Base-by-base conservation (phyloP, 129 eudicot species). In the Escallonia rubra region DNA sequence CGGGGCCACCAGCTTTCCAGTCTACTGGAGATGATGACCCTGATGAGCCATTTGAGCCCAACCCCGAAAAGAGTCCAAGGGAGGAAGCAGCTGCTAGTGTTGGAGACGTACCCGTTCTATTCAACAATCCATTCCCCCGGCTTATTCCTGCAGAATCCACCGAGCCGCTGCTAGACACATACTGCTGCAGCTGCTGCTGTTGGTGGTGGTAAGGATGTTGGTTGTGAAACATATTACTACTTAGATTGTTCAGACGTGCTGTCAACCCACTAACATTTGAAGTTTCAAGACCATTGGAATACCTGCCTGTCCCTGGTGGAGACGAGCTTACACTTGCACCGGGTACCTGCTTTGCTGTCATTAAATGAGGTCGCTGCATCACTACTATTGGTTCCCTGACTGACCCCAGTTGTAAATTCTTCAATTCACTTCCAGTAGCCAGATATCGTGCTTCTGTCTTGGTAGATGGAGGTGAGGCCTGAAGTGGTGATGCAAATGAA, bases 41-140 rank as follows among this genome's bases (percentile, higher is more conserved):
- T 8, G 97, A 85, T 0, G 79, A 72, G 63, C 94, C 84, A 41
- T 81, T 80, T 15, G 91, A 74, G 23, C 90, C 93, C 62, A 81
- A 52, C 56, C 95, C 87, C 13, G 90, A 84, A 69, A 90, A 90
- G 4, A 90, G 88, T 16, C 97, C 97, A 10, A 90, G 92, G 14
- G 91, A 84, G 3, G 97, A 84, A 64, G 97, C 97, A 0, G 87
- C 81, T 10, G 95, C 83, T n/a, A 90, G 77, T 4, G 97, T 65
- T 12, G 95, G 97, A 42, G 92, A 82, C 51, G 81, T 59, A 16
- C 78, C 70, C 55, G 67, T 65, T 64, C 83, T 75, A 67, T 62
- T 80, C 89, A 89, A 87, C 71, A 60, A 63, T 23, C 84, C 86
- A 69, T 75, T 76, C 6, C 73, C 73, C 76, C 71, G 59, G 64